Percentiles rank a stretch among this genome's conserved stretches.
These are phyloP conservation scores for Thelonectria olida DNA, from an alignment of 2,329 filamentous ascomycete genomes.

Conservation along the genomic window DNA sequence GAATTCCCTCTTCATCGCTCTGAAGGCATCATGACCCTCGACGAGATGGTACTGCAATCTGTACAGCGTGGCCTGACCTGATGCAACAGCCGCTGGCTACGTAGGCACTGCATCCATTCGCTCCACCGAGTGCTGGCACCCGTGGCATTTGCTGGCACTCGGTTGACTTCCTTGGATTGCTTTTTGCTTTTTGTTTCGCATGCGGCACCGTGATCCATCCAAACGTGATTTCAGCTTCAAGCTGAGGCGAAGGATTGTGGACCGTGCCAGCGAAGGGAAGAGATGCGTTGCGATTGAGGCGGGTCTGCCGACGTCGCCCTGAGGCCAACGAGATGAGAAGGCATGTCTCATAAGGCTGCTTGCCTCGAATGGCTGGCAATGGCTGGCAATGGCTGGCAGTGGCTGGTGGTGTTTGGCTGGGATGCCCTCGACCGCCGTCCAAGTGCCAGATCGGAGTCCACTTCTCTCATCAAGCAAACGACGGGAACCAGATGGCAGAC, in stretches of 20 bases:
- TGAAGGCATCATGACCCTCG: slow-evolving; percentile 22
- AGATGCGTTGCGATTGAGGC: slow-evolving; percentile 15
- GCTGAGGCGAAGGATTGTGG: slow-evolving; percentile 35
- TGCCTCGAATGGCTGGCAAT: slow-evolving; percentile 1
- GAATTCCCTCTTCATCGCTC: slow-evolving; percentile 12
- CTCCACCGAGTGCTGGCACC: slow-evolving; percentile 32
- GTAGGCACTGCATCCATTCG: slow-evolving; percentile 28
- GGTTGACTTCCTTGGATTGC: slow-evolving; percentile 23
- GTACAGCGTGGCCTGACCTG: slow-evolving; percentile 38
- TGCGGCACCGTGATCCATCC: slow-evolving; percentile 23
- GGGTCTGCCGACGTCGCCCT: slow-evolving; percentile 13
- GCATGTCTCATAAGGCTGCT: not conserved
- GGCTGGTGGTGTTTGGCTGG: slow-evolving; percentile 4
- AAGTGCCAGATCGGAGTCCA: slow-evolving; percentile 31
- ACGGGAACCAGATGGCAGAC: slow-evolving; percentile 1
- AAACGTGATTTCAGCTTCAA: slow-evolving; percentile 32
- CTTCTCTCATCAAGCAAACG: slow-evolving; percentile 15
- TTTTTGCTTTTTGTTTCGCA: slow-evolving; percentile 20
- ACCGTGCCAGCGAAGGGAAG: slow-evolving; percentile 26
- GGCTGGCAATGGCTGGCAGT: slow-evolving; percentile 2
- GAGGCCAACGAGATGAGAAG: slow-evolving; percentile 18
- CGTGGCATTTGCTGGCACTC: not conserved
- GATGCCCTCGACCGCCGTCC: slow-evolving; percentile 4
- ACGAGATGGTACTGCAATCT: slow-evolving; percentile 10
- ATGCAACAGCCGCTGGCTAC: slow-evolving; percentile 25